Evolutionary conservation across 1,139 yeast genomes (phyloP).

Genomic region (Pichia terricola): DNA sequence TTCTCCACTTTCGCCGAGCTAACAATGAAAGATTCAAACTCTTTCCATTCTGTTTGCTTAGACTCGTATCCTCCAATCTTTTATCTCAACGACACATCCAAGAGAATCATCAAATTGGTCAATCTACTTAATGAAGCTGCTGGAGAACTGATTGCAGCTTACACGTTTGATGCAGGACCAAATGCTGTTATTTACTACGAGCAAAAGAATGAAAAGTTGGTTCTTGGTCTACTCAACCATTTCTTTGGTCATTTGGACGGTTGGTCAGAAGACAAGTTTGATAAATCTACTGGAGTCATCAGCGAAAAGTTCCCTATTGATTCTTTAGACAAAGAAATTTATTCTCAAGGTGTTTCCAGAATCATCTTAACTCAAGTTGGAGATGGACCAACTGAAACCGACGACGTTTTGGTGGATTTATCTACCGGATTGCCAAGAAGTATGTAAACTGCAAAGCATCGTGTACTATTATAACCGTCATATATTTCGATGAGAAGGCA

Average conservation of each 20-base stretch:
- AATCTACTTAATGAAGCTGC: conserved; percentile 64
- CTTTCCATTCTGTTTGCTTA: conserved; percentile 93
- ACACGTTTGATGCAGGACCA: conserved; percentile 98
- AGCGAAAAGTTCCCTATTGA: conserved; percentile 28
- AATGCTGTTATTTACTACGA: conserved; percentile 92
- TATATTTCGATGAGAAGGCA: neutral
- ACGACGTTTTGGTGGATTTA: conserved; percentile 43
- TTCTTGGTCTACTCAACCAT: conserved; percentile 50
- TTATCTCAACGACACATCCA: conserved; percentile 91
- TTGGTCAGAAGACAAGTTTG: conserved; percentile 40
- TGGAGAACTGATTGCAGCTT: conserved; percentile 73
- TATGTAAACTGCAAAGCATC: too few relatives aligned
- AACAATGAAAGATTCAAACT: conserved; percentile 94
- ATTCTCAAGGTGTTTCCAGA: conserved; percentile 64
- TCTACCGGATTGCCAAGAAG: conserved; percentile 36
- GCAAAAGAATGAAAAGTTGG: conserved; percentile 56
- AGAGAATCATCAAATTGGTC: conserved; percentile 70
- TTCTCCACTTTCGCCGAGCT: conserved; percentile 75
- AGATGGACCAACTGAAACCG: conserved; percentile 63
- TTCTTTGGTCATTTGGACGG: conserved; percentile 55
- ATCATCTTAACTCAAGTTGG: conserved; percentile 83
- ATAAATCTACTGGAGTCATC: conserved; percentile 16
- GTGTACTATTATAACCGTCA: neutral
- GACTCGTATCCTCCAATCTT: conserved; percentile 95
- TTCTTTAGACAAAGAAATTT: conserved; percentile 37